Conservation (phyloP, 1,139 yeast species). For the Candida glucosophila region DNA sequence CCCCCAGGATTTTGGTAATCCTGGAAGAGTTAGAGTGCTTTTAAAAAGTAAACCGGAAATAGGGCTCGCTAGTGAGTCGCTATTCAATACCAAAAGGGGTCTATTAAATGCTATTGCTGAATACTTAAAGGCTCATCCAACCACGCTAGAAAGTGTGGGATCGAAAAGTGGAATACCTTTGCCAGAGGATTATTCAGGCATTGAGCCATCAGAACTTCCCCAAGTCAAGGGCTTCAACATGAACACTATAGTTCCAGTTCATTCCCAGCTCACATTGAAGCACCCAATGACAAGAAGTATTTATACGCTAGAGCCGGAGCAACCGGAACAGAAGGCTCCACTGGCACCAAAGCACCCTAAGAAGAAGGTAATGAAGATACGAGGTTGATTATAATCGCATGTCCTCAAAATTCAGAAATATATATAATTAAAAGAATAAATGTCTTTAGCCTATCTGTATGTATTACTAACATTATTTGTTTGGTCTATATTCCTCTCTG, state of each 20-base stretch:
- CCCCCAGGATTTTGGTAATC: slow-evolving; percentile 96
- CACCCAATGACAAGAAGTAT: slow-evolving; percentile 76
- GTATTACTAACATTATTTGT: slow-evolving; percentile 4
- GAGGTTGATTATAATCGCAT: slow-evolving; percentile 19
- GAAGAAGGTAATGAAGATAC: slow-evolving; percentile 42
- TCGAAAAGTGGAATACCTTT: slow-evolving; percentile 45
- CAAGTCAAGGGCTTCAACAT: slow-evolving; percentile 75
- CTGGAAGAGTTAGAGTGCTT: slow-evolving; percentile 82
- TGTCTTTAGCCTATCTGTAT: neutral
- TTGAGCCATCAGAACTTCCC: slow-evolving; percentile 59
- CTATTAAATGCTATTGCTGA: slow-evolving; percentile 54
- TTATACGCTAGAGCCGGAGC: slow-evolving; percentile 48
- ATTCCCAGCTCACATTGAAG: slow-evolving; percentile 69
- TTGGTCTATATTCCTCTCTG: slow-evolving; percentile 44
- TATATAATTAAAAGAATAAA: no score
- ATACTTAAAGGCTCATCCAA: slow-evolving; percentile 60
- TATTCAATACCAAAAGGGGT: slow-evolving; percentile 54
- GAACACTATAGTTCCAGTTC: slow-evolving; percentile 81
- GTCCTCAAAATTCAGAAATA: no score
- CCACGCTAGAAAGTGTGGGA: slow-evolving; percentile 56
- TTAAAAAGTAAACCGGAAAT: slow-evolving; percentile 44
- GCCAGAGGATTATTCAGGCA: slow-evolving; percentile 49
- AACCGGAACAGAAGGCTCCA: slow-evolving; percentile 20
- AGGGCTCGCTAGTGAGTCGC: slow-evolving; percentile 23
- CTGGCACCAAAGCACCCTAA: slow-evolving; percentile 43